Evolutionary conservation across 2,329 filamentous ascomycete species (phyloP).

Genomic region (Exserohilum turcica): DNA sequence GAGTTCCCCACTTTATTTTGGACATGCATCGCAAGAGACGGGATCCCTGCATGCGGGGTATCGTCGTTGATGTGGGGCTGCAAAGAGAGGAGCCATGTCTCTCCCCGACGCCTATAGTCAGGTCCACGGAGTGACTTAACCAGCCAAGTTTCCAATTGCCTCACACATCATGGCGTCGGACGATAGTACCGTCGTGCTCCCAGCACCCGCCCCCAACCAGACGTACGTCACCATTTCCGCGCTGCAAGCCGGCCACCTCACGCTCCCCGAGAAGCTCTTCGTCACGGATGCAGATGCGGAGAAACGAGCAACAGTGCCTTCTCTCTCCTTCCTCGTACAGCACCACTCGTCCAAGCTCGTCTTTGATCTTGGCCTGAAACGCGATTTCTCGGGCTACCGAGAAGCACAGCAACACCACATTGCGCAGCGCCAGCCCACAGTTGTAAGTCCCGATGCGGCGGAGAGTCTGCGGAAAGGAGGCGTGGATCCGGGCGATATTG

Average conservation of each 20-base stretch:
- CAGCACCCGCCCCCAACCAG: constrained; percentile 26
- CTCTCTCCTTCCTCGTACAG: constrained; percentile 59
- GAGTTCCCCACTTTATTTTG: background rate
- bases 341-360: constrained; percentile 53
- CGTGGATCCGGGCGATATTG: constrained; percentile 44
- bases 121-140: background rate
- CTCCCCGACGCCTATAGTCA: background rate
- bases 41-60: constrained; percentile 38
- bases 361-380: constrained; percentile 61
- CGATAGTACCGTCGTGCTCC: constrained; percentile 24
- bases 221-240: constrained; percentile 41
- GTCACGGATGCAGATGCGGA: constrained; percentile 52
- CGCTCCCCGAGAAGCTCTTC: constrained; percentile 55
- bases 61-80: constrained; percentile 26
- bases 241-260: constrained; percentile 47
- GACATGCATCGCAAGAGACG: background rate
- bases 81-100: constrained; percentile 1
- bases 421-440: constrained; percentile 52
- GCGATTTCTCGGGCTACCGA: constrained; percentile 53
- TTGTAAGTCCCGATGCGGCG: constrained; percentile 52
- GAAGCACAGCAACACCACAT: constrained; percentile 54
- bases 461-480: constrained; percentile 46
- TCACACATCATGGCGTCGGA: background rate
- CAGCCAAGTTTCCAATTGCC: background rate
- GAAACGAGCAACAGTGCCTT: constrained; percentile 57